phyloP scores from a whole-genome alignment of 352 stramenopile genomes.

The Globisporangium paroecandrum region DNA sequence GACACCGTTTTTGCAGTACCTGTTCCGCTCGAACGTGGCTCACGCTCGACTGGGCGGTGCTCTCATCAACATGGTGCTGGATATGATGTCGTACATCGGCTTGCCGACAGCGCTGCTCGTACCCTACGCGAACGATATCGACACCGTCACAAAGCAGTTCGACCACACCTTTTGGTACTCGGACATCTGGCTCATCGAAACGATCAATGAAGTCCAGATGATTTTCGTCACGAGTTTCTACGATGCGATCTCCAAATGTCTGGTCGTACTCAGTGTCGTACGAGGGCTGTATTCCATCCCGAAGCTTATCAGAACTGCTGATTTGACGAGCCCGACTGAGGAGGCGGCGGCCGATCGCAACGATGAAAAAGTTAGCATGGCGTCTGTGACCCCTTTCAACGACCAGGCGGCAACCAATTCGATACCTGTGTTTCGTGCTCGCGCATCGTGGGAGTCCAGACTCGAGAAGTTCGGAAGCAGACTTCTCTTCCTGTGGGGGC shows the following conservation, averaged over 20 bases:
- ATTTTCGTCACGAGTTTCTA: slow-evolving; percentile 20
- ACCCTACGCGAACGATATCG: slow-evolving; percentile 22
- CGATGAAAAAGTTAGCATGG: neutral
- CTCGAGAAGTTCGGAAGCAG: slow-evolving; percentile 16
- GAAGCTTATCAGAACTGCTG: slow-evolving; percentile 13
- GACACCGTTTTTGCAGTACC: slow-evolving; percentile 18
- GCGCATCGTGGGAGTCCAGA: neutral
- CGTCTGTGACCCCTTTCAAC: neutral
- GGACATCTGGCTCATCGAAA: slow-evolving; percentile 24
- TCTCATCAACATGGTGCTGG: slow-evolving; percentile 1
- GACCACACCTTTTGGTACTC: slow-evolving; percentile 18
- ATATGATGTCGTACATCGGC: slow-evolving; percentile 20
- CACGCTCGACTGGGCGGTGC: neutral
- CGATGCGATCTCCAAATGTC: slow-evolving; percentile 21
- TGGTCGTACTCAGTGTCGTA: slow-evolving; percentile 30
- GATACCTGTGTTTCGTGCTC: neutral
- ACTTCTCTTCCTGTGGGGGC: slow-evolving; percentile 21
- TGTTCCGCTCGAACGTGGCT: neutral
- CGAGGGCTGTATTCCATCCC: slow-evolving; percentile 19
- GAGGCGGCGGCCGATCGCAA: neutral
- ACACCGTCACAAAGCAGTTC: slow-evolving; percentile 15
- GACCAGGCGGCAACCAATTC: neutral
- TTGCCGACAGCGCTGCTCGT: slow-evolving; percentile 21
- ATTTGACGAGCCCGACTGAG: slow-evolving; percentile 1
- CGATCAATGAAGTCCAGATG: slow-evolving; percentile 25